Conservation (phyloP, 129 eudicot species). For the Calendula officinalis region DNA sequence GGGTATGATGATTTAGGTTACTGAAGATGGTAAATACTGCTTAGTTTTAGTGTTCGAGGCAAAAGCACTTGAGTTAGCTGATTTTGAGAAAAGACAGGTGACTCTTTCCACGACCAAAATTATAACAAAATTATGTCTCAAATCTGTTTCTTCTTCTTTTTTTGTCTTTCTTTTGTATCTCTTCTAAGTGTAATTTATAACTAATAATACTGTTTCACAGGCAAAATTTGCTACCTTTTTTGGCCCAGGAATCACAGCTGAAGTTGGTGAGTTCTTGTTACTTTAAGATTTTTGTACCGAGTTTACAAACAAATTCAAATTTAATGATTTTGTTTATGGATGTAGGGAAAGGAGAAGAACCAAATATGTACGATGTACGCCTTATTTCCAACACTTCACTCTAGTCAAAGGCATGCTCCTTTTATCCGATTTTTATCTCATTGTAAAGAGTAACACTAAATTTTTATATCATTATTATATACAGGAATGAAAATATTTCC, state of each 20-base stretch:
- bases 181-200: neutral
- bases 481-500: no score
- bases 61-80: constrained; percentile 76
- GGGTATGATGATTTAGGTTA: constrained; percentile 48
- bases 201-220: constrained; percentile 29
- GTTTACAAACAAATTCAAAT: neutral
- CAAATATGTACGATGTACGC: constrained; percentile 60
- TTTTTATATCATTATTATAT: neutral
- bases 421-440: constrained; percentile 4
- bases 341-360: constrained; percentile 68
- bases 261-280: constrained; percentile 61
- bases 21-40: constrained; percentile 85
- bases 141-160: no score
- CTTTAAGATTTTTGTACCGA: neutral
- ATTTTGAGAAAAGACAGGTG: constrained; percentile 96
- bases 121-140: no score
- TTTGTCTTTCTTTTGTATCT: no score
- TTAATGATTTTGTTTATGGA: constrained; percentile 17
- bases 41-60: constrained; percentile 88
- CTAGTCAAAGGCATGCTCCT: constrained; percentile 25
- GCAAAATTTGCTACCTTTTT: constrained; percentile 85
- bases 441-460: constrained; percentile 14
- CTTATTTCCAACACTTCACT: constrained; percentile 66
- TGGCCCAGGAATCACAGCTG: constrained; percentile 89
- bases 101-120: neutral